Conservation (phyloP, 805 yeast genomes). For the Schizosaccharomyces cryophilus region DNA sequence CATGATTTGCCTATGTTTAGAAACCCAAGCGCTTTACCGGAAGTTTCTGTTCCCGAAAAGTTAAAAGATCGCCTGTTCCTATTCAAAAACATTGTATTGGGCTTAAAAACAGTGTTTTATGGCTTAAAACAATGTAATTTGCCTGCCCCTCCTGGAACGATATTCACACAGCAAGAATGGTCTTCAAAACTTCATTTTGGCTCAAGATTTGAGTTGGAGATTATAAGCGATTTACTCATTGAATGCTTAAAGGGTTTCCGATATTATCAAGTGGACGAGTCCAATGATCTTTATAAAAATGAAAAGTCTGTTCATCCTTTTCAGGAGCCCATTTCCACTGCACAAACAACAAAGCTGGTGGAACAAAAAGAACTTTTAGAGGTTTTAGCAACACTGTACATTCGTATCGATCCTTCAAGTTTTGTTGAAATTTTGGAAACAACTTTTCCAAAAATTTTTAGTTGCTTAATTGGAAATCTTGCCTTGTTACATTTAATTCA, state of each 20-base stretch:
- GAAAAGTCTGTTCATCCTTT: conserved; percentile 10
- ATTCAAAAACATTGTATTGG: conserved; percentile 70
- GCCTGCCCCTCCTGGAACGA: conserved; percentile 30
- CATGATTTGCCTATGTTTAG: conserved; percentile 17
- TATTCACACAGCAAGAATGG: conserved; percentile 39
- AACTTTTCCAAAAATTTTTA: conserved; percentile 55
- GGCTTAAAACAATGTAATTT: conserved; percentile 81
- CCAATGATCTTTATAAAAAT: conserved; percentile 7
- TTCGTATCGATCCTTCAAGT: conserved; percentile 83
- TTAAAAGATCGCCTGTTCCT: conserved; percentile 62
- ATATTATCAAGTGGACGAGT: conserved; percentile 28
- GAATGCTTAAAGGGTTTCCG: conserved; percentile 65
- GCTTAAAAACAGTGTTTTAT: conserved; percentile 67
- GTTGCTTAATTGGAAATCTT: conserved; percentile 57
- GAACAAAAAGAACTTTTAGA: conserved; percentile 94
- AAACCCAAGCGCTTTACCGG: conserved; percentile 4
- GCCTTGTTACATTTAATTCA: conserved; percentile 80
- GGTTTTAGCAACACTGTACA: conserved; percentile 73
- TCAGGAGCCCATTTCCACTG: conserved; percentile 12
- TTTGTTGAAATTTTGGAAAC: conserved; percentile 74
- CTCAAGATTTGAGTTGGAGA: conserved; percentile 56
- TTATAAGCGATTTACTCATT: conserved; percentile 51
- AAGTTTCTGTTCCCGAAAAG: neutral
- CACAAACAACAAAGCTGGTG: conserved; percentile 15
- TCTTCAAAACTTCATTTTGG: conserved; percentile 62